Base-by-base conservation (phyloP, 208 protist species). In the Acanthamoeba lenticulata region DNA sequence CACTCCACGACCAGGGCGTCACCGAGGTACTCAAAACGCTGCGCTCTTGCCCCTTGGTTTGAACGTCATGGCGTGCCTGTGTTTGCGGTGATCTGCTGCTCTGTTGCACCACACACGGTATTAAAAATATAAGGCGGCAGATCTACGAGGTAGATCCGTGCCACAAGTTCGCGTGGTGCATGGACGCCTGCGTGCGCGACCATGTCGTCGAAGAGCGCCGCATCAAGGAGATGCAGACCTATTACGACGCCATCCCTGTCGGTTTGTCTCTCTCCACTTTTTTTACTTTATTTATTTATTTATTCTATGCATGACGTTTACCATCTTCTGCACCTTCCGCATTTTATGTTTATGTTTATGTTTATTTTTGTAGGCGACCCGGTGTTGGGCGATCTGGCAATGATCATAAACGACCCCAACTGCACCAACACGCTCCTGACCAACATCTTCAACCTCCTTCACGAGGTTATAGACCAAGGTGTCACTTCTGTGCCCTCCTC, bases 121-220 rank as follows among this genome's bases (percentile, higher is more conserved):
- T 47, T 21, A 13, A n/a, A 40, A 11, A 74, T 17, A 27, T 74
- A 29, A 74, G 13, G n/a, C 38, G 36, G 21, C 38, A 88, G 79
- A 83, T 96, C 5, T 95, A 95, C 21, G 55, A 94, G 6, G 5
- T 44, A 0, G 94, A 96, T 15, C 6, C 5, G 1, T 52, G 88
- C 13, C 94, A 96, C 45, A 89, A 67, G 38, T 52, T 96, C 15
- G 94, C 93, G 15, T 96, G 94, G 94, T 96, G 94, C n/a, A 47
- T 96, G 27, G 94, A 96, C 32, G 94, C 94, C 0, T 96, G 92
- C 60, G 90, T 94, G n/a, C 11, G 92, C 19, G 94, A 96, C 17
- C 34, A 96, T 11, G 62, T 42, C 0, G 32, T 96, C 0, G 94
- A 96, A 42, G 29, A 42, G 0, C 5, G 92, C 32, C 27, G 93